These are phyloP conservation scores for Mycena floridula DNA, from an alignment of 768 basidiomycete genomes.

Conservation along the genomic window DNA sequence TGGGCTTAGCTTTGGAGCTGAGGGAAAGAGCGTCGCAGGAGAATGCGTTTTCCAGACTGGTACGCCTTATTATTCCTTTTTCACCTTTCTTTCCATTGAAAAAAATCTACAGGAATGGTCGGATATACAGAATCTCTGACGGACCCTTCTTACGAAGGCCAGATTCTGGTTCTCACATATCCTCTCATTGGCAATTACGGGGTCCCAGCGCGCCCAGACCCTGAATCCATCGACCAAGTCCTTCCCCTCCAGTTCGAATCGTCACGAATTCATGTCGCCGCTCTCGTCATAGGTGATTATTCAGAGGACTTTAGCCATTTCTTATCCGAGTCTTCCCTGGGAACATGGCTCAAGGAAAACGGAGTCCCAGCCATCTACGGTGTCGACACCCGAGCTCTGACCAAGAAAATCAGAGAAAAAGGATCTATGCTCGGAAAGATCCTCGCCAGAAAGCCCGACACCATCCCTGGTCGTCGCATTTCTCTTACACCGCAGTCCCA, in stretches of 20 bases:
- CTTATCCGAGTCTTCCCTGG: conserved; percentile 82
- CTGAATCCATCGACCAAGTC: conserved; percentile 36
- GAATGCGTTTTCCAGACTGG: conserved; percentile 99
- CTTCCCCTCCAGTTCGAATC: conserved; percentile 87
- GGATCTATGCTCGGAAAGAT: conserved; percentile 89
- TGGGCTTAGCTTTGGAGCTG: conserved; percentile 91
- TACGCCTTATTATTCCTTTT: conserved; percentile 29
- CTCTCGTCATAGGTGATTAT: conserved; percentile 89
- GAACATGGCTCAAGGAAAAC: conserved; percentile 92
- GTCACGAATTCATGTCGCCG: conserved; percentile 88
- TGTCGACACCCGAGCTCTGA: conserved; percentile 93
- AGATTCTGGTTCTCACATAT: conserved; percentile 96
- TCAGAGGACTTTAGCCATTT: conserved; percentile 94
- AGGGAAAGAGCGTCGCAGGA: conserved; percentile 85
- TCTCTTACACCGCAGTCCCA: conserved; percentile 29
- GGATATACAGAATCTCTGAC: conserved; percentile 98
- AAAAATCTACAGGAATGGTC: conserved; percentile 76
- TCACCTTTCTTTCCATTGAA: conserved; percentile 2
- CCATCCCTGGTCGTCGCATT: conserved; percentile 32
- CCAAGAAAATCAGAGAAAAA: conserved; percentile 92
- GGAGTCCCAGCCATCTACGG: conserved; percentile 92
- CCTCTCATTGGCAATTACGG: conserved; percentile 97
- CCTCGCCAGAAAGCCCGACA: conserved; percentile 53
- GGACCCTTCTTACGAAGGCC: conserved; percentile 97
- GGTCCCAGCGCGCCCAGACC: conserved; percentile 67